These are phyloP conservation scores for Chaetomium cochliodes DNA, from an alignment of 495 filamentous ascomycete genomes.

Conservation along the genomic window DNA sequence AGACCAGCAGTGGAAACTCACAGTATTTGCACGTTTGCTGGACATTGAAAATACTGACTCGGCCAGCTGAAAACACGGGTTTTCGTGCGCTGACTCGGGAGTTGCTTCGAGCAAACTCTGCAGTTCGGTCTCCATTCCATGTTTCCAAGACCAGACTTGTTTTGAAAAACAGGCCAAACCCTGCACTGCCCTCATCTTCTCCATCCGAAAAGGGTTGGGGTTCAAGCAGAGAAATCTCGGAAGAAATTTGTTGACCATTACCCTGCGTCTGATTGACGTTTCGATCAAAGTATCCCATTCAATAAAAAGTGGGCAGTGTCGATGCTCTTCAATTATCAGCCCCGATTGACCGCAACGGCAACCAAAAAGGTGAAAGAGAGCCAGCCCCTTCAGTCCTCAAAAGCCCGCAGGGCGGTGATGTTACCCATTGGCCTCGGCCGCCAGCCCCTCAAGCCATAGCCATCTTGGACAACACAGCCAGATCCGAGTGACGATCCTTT, in stretches of 20 bases:
- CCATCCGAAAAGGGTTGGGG: constrained; percentile 6
- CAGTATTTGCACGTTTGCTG: background rate
- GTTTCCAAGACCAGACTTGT: background rate
- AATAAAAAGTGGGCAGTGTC: background rate
- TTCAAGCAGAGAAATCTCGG: background rate
- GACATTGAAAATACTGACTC: background rate
- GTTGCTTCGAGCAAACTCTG: background rate
- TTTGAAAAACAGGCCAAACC: background rate
- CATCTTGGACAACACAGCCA: background rate
- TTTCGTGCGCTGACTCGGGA: constrained; percentile 1
- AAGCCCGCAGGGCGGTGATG: background rate
- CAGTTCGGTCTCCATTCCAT: background rate
- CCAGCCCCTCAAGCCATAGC: constrained; percentile 20
- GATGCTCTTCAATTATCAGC: background rate
- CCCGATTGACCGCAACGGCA: background rate
- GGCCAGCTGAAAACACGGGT: background rate
- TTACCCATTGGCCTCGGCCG: constrained; percentile 14
- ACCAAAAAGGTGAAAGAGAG: background rate
- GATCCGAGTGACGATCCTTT: background rate
- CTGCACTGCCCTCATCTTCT: background rate
- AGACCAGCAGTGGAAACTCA: background rate
- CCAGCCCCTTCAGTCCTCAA: background rate
- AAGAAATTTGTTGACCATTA: background rate
- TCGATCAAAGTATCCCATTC: background rate
- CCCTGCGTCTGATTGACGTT: constrained; percentile 13